Percentiles rank a stretch among this genome's conserved stretches.
phyloP scores from a whole-genome alignment of 2,329 filamentous ascomycete genomes.

The Talaromyces sp. region DNA sequence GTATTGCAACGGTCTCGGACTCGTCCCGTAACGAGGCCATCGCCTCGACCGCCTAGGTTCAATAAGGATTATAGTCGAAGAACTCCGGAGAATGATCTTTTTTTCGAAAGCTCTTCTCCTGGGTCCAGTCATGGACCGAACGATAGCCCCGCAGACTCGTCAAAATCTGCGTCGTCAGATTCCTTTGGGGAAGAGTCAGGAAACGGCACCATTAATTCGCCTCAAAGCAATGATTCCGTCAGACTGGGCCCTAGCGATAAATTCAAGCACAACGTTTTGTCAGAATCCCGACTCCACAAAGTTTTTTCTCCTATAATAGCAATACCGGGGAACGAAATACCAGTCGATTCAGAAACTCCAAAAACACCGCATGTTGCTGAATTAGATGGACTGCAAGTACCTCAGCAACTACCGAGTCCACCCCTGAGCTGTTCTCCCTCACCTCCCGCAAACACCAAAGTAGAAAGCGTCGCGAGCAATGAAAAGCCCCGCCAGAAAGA shows the following conservation, averaged over 20 bases:
- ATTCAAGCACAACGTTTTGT: conserved; percentile 4
- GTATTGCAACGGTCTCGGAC: background rate
- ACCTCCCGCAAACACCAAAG: conserved; percentile 17
- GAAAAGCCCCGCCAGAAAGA: background rate
- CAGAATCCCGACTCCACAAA: conserved; percentile 3
- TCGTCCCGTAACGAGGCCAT: background rate
- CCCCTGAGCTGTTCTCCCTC: conserved; percentile 13
- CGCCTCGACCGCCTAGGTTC: background rate
- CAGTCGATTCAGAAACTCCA: conserved; percentile 19
- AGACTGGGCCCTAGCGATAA: conserved; percentile 6
- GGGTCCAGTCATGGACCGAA: background rate
- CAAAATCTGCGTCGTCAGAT: background rate
- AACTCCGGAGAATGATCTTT: conserved; percentile 9
- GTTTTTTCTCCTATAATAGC: conserved; percentile 7
- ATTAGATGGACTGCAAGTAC: conserved; percentile 35
- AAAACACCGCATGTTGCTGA: conserved; percentile 33
- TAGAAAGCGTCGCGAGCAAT: background rate
- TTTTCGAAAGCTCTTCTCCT: conserved; percentile 7
- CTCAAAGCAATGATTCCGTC: background rate
- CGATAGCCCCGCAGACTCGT: background rate
- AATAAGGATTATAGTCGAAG: background rate
- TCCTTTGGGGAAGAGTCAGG: conserved; percentile 5
- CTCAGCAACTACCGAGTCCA: conserved; percentile 19
- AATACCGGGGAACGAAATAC: conserved; percentile 12
- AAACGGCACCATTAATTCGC: background rate